These are phyloP conservation scores for Starmerella bombi DNA, from an alignment of 805 yeast species.

Conservation along the genomic window DNA sequence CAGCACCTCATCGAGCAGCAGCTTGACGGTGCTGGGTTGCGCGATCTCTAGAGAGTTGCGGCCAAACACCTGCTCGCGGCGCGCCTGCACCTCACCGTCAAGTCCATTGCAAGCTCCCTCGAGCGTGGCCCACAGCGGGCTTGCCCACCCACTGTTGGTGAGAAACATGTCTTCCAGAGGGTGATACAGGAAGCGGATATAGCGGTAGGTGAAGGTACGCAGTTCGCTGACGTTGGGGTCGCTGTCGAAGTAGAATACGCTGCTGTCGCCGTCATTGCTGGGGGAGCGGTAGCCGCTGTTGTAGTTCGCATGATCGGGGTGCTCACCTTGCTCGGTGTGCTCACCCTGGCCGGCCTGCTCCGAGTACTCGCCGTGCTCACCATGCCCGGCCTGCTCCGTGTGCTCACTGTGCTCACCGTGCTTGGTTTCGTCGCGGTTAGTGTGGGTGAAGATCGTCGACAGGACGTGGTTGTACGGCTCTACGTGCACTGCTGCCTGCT, in stretches of 20 bases:
- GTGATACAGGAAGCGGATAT: conserved; percentile 66
- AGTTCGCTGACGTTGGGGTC: conserved; percentile 62
- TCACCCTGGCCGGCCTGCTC: background rate
- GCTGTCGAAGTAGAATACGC: conserved; percentile 25
- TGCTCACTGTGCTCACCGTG: conserved; percentile 7
- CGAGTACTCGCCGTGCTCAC: background rate
- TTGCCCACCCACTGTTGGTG: conserved; percentile 80
- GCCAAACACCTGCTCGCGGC: conserved; percentile 64
- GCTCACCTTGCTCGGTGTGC: too few relatives aligned
- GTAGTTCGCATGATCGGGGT: background rate
- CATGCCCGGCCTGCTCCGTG: conserved; percentile 6
- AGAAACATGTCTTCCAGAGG: conserved; percentile 79
- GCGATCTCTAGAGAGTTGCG: conserved; percentile 59
- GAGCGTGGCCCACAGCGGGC: conserved; percentile 56
- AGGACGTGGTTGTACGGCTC: conserved; percentile 57
- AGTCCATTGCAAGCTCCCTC: conserved; percentile 48
- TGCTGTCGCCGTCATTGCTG: background rate
- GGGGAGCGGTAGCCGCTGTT: background rate
- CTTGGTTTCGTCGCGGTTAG: too few relatives aligned
- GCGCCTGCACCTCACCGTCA: conserved; percentile 52
- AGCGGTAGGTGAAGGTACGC: conserved; percentile 66
- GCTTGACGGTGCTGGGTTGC: conserved; percentile 50
- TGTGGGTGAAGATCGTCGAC: conserved; percentile 45
- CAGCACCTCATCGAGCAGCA: conserved; percentile 72
- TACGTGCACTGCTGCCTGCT: conserved; percentile 42